Evolutionary conservation across 164 flowering plant genomes (phyloP).

Genomic region (Vitis vinifera): DNA sequence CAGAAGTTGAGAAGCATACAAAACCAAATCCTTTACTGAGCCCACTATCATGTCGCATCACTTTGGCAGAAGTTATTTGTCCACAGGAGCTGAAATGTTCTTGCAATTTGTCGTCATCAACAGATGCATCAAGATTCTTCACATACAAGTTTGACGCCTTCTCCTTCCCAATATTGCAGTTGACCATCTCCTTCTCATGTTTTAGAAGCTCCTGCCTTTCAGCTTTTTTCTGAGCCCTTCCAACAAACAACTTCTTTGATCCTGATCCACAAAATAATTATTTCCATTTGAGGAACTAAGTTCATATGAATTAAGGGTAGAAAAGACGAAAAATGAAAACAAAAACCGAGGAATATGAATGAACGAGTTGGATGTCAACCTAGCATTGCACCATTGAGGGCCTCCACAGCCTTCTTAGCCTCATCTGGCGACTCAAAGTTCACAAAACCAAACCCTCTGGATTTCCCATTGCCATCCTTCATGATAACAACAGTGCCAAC

Average conservation of each 20-base stretch:
- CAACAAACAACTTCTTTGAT: conserved; percentile 38
- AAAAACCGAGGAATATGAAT: neutral
- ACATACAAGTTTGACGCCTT: conserved; percentile 41
- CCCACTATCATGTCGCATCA: conserved; percentile 31
- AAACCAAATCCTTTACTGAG: conserved; percentile 44
- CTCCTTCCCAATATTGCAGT: conserved; percentile 3
- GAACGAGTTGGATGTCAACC: conserved; percentile 25
- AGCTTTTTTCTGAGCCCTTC: conserved; percentile 45
- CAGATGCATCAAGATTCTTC: conserved; percentile 24
- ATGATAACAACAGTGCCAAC: conserved; percentile 27
- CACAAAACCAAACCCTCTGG: conserved; percentile 58
- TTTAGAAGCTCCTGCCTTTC: conserved; percentile 31
- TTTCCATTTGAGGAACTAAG: neutral
- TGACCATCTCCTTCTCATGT: conserved; percentile 3
- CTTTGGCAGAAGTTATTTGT: conserved; percentile 31
- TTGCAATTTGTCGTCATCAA: conserved; percentile 30
- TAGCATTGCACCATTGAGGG: conserved; percentile 39
- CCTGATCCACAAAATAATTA: conserved; percentile 24
- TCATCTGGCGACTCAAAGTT: conserved; percentile 36
- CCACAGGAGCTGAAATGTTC: conserved; percentile 38
- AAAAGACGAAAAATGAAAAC: neutral
- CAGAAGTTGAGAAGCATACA: conserved; percentile 36
- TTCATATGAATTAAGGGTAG: neutral
- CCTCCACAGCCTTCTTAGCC: conserved; percentile 41
- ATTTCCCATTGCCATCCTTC: conserved; percentile 41